Conservation (phyloP, 768 basidiomycete genomes). For the Boletus speciosus region DNA sequence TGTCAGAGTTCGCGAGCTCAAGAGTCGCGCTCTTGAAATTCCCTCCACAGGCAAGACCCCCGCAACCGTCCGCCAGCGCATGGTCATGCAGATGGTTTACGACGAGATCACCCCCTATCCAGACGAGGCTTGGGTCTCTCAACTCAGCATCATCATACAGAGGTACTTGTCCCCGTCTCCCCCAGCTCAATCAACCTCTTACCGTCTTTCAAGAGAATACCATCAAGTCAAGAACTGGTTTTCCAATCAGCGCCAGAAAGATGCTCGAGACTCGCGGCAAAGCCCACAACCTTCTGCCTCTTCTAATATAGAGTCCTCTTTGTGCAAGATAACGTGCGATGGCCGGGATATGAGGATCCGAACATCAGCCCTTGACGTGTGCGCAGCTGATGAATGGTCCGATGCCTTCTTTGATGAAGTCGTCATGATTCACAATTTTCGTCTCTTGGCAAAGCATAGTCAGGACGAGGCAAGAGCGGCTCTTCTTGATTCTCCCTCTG, state of each 20-base stretch:
- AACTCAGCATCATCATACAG: slow-evolving; percentile 54
- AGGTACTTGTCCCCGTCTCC: slow-evolving; percentile 37
- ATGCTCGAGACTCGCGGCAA: slow-evolving; percentile 36
- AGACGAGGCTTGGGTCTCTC: slow-evolving; percentile 55
- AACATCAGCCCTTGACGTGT: slow-evolving; percentile 43
- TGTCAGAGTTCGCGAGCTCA: slow-evolving; percentile 29
- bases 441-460: slow-evolving; percentile 36
- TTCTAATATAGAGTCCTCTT: slow-evolving; percentile 34
- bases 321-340: slow-evolving; percentile 34
- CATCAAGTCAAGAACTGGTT: slow-evolving; percentile 69
- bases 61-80: slow-evolving; percentile 51
- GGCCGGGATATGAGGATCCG: slow-evolving; percentile 46
- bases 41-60: slow-evolving; percentile 43
- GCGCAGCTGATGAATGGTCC: slow-evolving; percentile 49
- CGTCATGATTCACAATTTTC: slow-evolving; percentile 54
- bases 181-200: neutral
- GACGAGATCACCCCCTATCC: slow-evolving; percentile 66
- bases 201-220: slow-evolving; percentile 40
- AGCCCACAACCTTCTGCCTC: slow-evolving; percentile 32
- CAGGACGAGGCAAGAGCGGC: slow-evolving; percentile 33
- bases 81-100: slow-evolving; percentile 60
- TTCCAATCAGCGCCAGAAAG: slow-evolving; percentile 57
- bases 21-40: slow-evolving; percentile 30
- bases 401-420: slow-evolving; percentile 62
- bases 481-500: slow-evolving; percentile 24